Percentiles rank a stretch among this genome's conserved stretches.
phyloP scores from a whole-genome alignment of 1,284 basidiomycete species.

The Leccinum cinnamomeum region DNA sequence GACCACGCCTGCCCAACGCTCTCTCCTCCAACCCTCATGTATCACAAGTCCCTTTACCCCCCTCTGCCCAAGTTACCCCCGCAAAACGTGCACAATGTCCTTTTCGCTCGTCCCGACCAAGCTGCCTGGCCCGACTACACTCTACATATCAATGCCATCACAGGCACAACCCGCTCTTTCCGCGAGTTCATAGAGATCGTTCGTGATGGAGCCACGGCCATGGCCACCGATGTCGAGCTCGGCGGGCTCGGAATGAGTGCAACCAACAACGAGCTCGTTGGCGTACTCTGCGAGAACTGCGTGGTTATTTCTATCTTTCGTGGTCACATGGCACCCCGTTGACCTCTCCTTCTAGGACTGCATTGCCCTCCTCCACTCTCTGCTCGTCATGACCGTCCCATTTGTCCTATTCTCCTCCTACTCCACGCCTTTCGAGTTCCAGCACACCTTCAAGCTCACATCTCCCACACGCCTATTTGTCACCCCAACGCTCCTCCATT shows the following conservation, averaged over 20 bases:
- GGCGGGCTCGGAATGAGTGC: constrained; percentile 58
- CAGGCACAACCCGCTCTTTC: constrained; percentile 47
- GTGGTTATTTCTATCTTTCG: constrained; percentile 44
- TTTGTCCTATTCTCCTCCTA: constrained; percentile 64
- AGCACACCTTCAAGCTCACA: constrained; percentile 53
- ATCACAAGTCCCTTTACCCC: constrained; percentile 42
- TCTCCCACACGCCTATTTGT: constrained; percentile 63
- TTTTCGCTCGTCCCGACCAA: constrained; percentile 57
- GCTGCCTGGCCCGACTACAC: constrained; percentile 53
- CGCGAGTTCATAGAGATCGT: constrained; percentile 52
- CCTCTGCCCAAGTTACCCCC: constrained; percentile 41
- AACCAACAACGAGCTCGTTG: constrained; percentile 56
- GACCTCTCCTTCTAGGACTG: constrained; percentile 53
- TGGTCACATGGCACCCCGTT: background rate
- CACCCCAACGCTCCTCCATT: constrained; percentile 49
- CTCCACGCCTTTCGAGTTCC: constrained; percentile 66
- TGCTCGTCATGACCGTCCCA: constrained; percentile 57
- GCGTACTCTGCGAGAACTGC: constrained; percentile 67
- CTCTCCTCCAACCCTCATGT: constrained; percentile 26
- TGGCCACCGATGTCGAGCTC: constrained; percentile 43
- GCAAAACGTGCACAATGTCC: constrained; percentile 55
- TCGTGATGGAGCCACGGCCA: constrained; percentile 55
- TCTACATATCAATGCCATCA: constrained; percentile 55
- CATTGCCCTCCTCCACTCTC: constrained; percentile 54
- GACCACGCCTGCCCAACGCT: background rate